Conservation (phyloP, 305 asterid genomes). For the Petunia hybrid region DNA sequence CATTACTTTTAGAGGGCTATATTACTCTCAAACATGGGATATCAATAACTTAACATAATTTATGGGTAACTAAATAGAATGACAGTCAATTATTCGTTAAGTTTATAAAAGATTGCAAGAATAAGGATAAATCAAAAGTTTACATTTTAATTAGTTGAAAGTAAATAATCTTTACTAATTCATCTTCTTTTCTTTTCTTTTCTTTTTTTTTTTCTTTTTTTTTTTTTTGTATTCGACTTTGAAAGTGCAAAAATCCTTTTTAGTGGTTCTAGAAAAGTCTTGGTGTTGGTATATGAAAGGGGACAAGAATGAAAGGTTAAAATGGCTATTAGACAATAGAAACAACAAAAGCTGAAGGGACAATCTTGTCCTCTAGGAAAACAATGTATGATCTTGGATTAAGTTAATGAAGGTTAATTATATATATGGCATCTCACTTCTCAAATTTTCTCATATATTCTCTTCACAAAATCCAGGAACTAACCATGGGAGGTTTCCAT, state of each 20-base stretch:
- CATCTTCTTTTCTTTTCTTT: too few relatives aligned
- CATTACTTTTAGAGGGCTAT: too few relatives aligned
- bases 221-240: not conserved
- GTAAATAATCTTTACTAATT: not conserved
- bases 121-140: not conserved
- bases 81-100: too few relatives aligned
- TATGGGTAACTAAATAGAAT: too few relatives aligned
- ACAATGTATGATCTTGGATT: not conserved
- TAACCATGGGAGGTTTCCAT: constrained; percentile 15
- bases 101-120: not conserved
- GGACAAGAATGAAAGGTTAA: constrained; percentile 41
- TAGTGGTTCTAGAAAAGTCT: constrained; percentile 25
- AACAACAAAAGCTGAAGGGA: constrained; percentile 40
- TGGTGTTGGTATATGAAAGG: constrained; percentile 34
- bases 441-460: not conserved
- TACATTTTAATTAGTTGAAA: not conserved
- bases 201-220: too few relatives aligned
- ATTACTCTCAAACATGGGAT: too few relatives aligned
- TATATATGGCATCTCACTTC: not conserved
- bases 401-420: too few relatives aligned
- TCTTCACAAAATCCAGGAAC: not conserved
- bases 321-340: constrained; percentile 38
- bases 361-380: constrained; percentile 43
- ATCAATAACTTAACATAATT: too few relatives aligned
- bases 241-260: not conserved